These are phyloP conservation scores for Coccomyxa sp. DNA, from an alignment of 139 green algal genomes.

Conservation along the genomic window DNA sequence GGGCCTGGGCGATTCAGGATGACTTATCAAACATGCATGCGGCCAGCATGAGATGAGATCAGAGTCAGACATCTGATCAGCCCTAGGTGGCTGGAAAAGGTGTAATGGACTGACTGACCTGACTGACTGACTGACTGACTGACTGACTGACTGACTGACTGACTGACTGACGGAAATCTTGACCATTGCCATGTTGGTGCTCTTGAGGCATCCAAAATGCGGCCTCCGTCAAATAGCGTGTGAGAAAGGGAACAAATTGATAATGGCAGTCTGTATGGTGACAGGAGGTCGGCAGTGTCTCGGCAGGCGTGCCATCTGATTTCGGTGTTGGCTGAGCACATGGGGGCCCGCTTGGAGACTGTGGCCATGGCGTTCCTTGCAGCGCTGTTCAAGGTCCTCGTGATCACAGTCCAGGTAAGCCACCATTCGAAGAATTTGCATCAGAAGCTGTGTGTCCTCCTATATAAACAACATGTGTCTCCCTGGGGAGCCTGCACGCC, in stretches of 20 bases:
- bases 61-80: not conserved
- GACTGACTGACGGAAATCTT: too few relatives aligned
- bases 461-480: too few relatives aligned
- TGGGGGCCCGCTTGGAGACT: constrained; percentile 50
- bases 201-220: too few relatives aligned
- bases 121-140: not conserved
- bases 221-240: too few relatives aligned
- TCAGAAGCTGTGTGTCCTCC: too few relatives aligned
- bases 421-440: too few relatives aligned
- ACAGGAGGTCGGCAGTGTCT: constrained; percentile 16
- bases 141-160: too few relatives aligned
- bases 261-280: too few relatives aligned
- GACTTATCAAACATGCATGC: not conserved
- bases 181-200: too few relatives aligned
- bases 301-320: constrained; percentile 53
- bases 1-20: not conserved
- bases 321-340: constrained; percentile 38
- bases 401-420: constrained; percentile 73
- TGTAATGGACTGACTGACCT: too few relatives aligned
- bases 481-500: too few relatives aligned
- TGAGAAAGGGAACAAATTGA: too few relatives aligned
- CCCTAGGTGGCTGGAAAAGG: not conserved
- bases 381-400: constrained; percentile 62
- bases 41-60: not conserved
- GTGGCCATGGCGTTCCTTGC: constrained; percentile 48